phyloP scores from a whole-genome alignment of 2,329 filamentous ascomycete species.

The Venturia oleaginea region DNA sequence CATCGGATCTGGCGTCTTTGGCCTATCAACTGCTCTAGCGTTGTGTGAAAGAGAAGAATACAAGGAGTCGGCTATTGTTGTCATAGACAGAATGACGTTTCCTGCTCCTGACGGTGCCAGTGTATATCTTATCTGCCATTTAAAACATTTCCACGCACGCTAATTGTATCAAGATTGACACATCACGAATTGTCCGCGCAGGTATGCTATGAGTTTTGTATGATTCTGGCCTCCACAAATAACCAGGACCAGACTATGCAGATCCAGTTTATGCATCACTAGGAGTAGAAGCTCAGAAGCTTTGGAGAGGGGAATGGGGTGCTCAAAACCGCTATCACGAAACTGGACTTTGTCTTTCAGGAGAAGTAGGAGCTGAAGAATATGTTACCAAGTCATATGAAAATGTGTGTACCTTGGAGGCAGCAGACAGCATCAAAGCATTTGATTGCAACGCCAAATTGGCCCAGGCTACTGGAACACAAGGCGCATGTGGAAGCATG shows the following conservation, averaged over 20 bases:
- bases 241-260: conserved; percentile 47
- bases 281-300: conserved; percentile 58
- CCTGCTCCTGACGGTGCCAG: conserved; percentile 51
- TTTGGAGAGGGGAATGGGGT: conserved; percentile 53
- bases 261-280: conserved; percentile 68
- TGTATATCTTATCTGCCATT: conserved; percentile 23
- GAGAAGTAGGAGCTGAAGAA: conserved; percentile 35
- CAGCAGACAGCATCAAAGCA: conserved; percentile 31
- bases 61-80: conserved; percentile 44
- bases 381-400: conserved; percentile 30
- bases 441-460: conserved; percentile 32
- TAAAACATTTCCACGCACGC: not conserved
- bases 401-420: conserved; percentile 27
- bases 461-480: conserved; percentile 30
- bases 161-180: conserved; percentile 10
- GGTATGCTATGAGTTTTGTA: not conserved
- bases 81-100: conserved; percentile 49
- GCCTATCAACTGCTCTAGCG: conserved; percentile 58
- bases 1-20: conserved; percentile 45
- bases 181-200: conserved; percentile 11
- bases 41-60: conserved; percentile 52
- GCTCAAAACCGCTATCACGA: conserved; percentile 61
- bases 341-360: conserved; percentile 56
- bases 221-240: not conserved
- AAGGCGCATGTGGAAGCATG: conserved; percentile 45